phyloP scores from a whole-genome alignment of 495 filamentous ascomycete species.

The Viridothelium virens region DNA sequence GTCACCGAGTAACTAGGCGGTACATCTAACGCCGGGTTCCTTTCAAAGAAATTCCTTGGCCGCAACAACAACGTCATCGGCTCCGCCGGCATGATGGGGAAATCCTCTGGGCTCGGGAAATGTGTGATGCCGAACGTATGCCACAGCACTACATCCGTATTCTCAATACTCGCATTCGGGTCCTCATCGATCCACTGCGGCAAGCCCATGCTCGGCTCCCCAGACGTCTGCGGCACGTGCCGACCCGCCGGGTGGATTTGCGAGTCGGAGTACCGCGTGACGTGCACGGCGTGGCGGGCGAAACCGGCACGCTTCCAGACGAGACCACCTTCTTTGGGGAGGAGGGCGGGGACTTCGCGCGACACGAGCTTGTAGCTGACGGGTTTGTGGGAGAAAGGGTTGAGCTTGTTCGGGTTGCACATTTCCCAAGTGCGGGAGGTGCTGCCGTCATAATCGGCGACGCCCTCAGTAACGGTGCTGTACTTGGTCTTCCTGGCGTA shows the following conservation, averaged over 20 bases:
- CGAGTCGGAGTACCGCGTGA: constrained; percentile 79
- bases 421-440: constrained; percentile 89
- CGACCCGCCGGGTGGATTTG: constrained; percentile 88
- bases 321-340: constrained; percentile 76
- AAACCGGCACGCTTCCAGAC: constrained; percentile 95
- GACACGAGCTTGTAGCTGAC: constrained; percentile 89
- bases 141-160: constrained; percentile 88
- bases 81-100: constrained; percentile 90
- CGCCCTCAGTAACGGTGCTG: constrained; percentile 60
- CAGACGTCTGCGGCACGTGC: constrained; percentile 88
- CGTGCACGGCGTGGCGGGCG: constrained; percentile 81
- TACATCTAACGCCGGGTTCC: constrained; percentile 83
- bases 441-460: constrained; percentile 72
- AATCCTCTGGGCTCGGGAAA: constrained; percentile 89
- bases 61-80: constrained; percentile 77
- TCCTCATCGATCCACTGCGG: constrained; percentile 77
- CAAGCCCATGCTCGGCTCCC: constrained; percentile 69
- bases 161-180: constrained; percentile 62
- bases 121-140: constrained; percentile 93
- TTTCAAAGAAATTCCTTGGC: constrained; percentile 79
- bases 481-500: constrained; percentile 82
- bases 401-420: constrained; percentile 72
- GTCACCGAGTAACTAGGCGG: constrained; percentile 74
- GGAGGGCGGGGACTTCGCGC: constrained; percentile 65
- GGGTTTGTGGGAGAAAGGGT: constrained; percentile 78